These are phyloP conservation scores for Globisporangium carolinianum DNA, from an alignment of 352 stramenopile genomes.

Conservation along the genomic window DNA sequence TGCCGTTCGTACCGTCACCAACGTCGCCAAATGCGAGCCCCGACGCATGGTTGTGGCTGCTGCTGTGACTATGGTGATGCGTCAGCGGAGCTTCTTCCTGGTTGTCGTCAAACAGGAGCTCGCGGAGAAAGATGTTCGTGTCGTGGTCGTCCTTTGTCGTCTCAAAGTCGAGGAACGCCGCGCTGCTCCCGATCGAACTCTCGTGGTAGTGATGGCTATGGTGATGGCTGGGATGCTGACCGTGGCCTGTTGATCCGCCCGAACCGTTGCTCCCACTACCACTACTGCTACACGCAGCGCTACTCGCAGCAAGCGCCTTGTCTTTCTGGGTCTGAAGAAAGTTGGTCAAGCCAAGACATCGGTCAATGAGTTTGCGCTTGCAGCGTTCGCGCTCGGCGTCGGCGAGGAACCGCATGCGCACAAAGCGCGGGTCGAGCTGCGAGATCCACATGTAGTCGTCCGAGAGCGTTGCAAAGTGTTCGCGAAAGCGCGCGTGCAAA, in stretches of 20 bases:
- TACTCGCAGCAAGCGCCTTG: constrained; percentile 10
- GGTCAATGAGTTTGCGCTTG: constrained; percentile 31
- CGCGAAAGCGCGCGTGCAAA: constrained; percentile 26
- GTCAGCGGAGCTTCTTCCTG: constrained; percentile 25
- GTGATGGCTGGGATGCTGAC: not conserved
- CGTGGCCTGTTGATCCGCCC: not conserved
- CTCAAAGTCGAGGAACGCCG: constrained; percentile 33
- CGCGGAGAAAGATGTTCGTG: constrained; percentile 36
- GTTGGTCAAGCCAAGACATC: constrained; percentile 31
- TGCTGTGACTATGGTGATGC: constrained; percentile 20
- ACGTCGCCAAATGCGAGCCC: not conserved
- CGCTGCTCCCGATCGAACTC: constrained; percentile 15
- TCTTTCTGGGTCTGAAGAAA: constrained; percentile 33
- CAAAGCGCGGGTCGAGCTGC: constrained; percentile 39
- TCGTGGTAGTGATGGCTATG: constrained; percentile 8
- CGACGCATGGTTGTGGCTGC: constrained; percentile 14
- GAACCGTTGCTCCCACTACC: not conserved
- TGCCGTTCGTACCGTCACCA: not conserved
- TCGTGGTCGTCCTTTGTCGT: constrained; percentile 34
- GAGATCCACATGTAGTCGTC: constrained; percentile 42
- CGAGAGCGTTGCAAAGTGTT: constrained; percentile 30
- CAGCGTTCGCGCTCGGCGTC: constrained; percentile 33
- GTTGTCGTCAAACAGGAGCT: constrained; percentile 39
- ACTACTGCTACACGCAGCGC: not conserved
- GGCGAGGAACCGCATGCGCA: constrained; percentile 40